phyloP scores from a whole-genome alignment of 257 asterid species.

The Solanum arcanum region DNA sequence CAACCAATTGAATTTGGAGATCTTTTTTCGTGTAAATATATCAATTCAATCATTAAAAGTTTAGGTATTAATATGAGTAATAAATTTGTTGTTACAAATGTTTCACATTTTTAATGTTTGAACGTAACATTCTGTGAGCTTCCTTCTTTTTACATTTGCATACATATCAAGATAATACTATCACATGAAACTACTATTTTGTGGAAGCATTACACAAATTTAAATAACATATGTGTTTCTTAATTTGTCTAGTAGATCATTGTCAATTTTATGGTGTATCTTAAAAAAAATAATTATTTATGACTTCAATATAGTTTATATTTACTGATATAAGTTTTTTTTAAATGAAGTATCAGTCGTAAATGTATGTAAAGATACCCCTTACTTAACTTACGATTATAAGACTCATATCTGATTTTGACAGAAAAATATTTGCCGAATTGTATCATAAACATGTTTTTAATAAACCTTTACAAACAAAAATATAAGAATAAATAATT shows the following conservation, averaged over 20 bases:
- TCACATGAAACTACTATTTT: not conserved
- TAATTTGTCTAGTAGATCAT: not conserved
- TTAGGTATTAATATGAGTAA: not conserved
- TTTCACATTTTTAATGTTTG: not conserved
- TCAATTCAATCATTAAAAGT: not conserved
- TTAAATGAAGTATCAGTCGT: not conserved
- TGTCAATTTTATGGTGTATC: not conserved
- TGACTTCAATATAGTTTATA: not conserved
- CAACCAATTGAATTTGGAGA: not conserved
- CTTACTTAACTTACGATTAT: not conserved
- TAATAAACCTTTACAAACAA: not conserved
- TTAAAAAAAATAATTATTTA: not conserved
- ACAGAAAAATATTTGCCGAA: too few species aligned
- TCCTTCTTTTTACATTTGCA: not conserved
- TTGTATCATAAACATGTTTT: not conserved
- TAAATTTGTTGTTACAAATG: not conserved
- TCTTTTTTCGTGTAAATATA: not conserved
- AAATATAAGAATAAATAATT: too few species aligned
- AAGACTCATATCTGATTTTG: not conserved
- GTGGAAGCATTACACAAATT: not conserved
- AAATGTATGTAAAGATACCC: not conserved
- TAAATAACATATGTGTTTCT: not conserved
- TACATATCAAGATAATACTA: not conserved
- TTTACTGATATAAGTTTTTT: not conserved
- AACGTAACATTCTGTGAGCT: not conserved